These are phyloP conservation scores for Acacia pycnantha DNA, from an alignment of 331 rosid genomes.

Conservation along the genomic window DNA sequence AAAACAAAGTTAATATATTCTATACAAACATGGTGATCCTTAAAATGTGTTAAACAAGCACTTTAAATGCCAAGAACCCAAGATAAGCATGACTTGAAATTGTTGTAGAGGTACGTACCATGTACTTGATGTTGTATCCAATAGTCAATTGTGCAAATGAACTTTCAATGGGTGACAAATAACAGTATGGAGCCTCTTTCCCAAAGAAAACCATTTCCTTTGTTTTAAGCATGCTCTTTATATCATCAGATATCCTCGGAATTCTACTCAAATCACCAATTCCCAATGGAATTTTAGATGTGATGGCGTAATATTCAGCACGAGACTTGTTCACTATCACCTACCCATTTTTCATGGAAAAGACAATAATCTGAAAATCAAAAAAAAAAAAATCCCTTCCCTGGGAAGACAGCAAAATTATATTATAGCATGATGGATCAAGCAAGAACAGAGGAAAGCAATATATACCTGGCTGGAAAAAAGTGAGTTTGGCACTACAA, in stretches of 20 bases:
- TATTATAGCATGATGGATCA: background rate
- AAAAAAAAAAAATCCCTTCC: too few species aligned
- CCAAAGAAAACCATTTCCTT: conserved; percentile 73
- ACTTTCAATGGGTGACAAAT: conserved; percentile 67
- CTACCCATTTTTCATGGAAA: conserved; percentile 38
- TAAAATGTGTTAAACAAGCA: background rate
- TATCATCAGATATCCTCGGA: conserved; percentile 58
- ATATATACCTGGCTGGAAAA: conserved; percentile 75
- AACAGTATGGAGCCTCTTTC: conserved; percentile 78
- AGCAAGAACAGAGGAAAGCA: background rate
- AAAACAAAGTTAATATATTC: background rate
- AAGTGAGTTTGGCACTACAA: conserved; percentile 83
- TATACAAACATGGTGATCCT: background rate
- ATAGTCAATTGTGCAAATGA: conserved; percentile 68
- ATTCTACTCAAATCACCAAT: conserved; percentile 61
- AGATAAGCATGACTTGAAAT: conserved; percentile 4
- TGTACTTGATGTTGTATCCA: conserved; percentile 78
- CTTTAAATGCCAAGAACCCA: background rate
- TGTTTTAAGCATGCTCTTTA: conserved; percentile 65
- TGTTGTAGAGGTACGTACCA: conserved; percentile 47
- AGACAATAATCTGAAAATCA: conserved; percentile 17
- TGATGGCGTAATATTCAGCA: conserved; percentile 69
- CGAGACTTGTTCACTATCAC: conserved; percentile 88
- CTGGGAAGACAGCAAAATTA: background rate
- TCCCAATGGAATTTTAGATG: conserved; percentile 61